Base-by-base conservation (phyloP, 2,329 filamentous ascomycete species). In the Sordariomycetes sp. region DNA sequence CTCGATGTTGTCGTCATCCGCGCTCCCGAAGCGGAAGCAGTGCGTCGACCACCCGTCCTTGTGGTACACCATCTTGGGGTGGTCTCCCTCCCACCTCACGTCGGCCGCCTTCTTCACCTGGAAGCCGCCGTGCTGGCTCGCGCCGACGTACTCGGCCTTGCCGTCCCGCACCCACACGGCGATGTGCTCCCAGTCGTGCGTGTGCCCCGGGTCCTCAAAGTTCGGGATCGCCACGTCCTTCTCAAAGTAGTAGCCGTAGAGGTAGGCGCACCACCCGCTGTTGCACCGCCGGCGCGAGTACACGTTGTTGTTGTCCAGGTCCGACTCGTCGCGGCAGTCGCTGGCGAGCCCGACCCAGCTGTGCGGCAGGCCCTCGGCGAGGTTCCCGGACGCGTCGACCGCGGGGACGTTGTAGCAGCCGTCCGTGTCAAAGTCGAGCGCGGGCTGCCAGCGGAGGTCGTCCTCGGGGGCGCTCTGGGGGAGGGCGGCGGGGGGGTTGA, bases 211-310 rank as follows among this genome's bases (percentile, higher is more conserved):
- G 50, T 68, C 52, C 20, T 69, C 61, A 18, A 68, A 52, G 59
- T 67, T 58, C 24, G 62, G 55, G 22, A 69, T 25, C 57, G 67
- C 65, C 2, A 71, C 69, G 65, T 76, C 74, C 66, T 76, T 76
- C 61, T 76, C 74, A 58, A 76, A 76, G 65, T 75, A 77, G 65
- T 76, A 76, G 60, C 69, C 73, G 64, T 76, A 76, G 32, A 76
- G 52, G 64, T 73, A 70, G 16, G 69, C 68, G 65, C 74, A 77
- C 73, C 73, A 76, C 59, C 70, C 70, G 62, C 70, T 69, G 62
- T 76, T 76, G 67, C 75, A 76, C 3, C 71, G 70, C 61, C 68
- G 65, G 4, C 74, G 73, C 3, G 68, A 66, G 65, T 76, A 76
- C 51, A 75, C 72, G 61, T 77, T 74, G 64, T 68, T 70, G 60